phyloP scores from a whole-genome alignment of 331 rosid species.

The Quercus lobata region DNA sequence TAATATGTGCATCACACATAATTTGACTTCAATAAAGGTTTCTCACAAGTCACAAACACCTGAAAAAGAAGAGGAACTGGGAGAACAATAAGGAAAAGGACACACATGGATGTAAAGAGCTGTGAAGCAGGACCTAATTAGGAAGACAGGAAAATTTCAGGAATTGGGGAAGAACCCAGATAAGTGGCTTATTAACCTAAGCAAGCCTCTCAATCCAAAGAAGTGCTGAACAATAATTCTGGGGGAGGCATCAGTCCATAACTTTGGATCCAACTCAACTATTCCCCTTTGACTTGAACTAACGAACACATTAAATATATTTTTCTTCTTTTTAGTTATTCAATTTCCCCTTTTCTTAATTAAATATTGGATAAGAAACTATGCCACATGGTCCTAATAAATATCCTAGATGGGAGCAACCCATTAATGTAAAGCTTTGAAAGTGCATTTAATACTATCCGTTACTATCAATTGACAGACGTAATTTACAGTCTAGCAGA shows the following conservation, averaged over 20 bases:
- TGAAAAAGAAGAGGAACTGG: background rate
- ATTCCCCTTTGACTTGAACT: background rate
- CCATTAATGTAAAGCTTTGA: background rate
- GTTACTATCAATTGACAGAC: background rate
- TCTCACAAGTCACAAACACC: background rate
- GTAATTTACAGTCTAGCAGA: background rate
- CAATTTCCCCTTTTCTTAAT: background rate
- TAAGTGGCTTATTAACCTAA: background rate
- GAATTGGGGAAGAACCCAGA: background rate
- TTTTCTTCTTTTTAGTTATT: background rate
- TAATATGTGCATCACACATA: background rate
- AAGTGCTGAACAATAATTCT: background rate
- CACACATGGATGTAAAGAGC: background rate
- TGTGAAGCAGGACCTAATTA: background rate
- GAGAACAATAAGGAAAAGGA: background rate
- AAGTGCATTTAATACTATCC: conserved; percentile 11
- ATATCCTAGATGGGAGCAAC: background rate
- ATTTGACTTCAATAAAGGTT: background rate
- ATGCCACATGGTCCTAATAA: background rate
- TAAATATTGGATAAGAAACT: background rate
- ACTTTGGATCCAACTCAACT: background rate
- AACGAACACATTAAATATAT: background rate
- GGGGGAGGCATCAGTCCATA: background rate
- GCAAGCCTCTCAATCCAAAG: background rate
- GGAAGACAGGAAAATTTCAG: background rate